Conservation (phyloP, 2,329 filamentous ascomycete genomes). For the Mycocentrospora acerina region DNA sequence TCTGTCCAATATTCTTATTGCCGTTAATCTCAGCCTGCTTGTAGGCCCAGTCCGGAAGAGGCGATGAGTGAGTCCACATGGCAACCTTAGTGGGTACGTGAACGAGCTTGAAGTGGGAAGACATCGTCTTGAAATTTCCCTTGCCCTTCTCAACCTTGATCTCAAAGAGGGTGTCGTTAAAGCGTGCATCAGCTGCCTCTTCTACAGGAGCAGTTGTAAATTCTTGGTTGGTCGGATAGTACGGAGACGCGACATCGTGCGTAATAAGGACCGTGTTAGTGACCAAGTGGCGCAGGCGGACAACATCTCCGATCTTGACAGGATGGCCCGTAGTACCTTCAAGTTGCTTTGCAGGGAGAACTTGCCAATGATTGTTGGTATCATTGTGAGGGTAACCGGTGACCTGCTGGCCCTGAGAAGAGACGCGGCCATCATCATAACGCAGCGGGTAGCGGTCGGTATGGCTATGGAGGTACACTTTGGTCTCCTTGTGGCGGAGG, state of each 20-base stretch:
- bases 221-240: constrained; percentile 96
- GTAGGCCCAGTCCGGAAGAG: constrained; percentile 95
- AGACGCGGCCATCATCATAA: constrained; percentile 96
- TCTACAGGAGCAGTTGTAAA: constrained; percentile 81
- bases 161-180: constrained; percentile 91
- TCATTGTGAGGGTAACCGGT: constrained; percentile 98
- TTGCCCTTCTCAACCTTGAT: constrained; percentile 82
- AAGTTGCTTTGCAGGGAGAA: constrained; percentile 65
- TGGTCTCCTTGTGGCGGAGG: constrained; percentile 95
- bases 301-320: constrained; percentile 80
- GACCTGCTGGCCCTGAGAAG: constrained; percentile 94
- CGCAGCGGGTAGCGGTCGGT: constrained; percentile 84
- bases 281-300: constrained; percentile 82
- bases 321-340: constrained; percentile 59
- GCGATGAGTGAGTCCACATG: constrained; percentile 97
- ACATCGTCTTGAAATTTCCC: constrained; percentile 86
- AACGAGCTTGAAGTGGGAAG: constrained; percentile 92
- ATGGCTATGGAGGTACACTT: constrained; percentile 94
- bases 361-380: constrained; percentile 98
- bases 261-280: constrained; percentile 87
- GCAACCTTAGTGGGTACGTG: constrained; percentile 94
- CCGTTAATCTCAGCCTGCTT: constrained; percentile 99
- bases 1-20: constrained; percentile 89
- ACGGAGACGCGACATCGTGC: constrained; percentile 96
- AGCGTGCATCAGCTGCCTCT: constrained; percentile 70